These are phyloP conservation scores for Yamadazyma triangularis DNA, from an alignment of 1,139 yeast genomes.

Conservation along the genomic window DNA sequence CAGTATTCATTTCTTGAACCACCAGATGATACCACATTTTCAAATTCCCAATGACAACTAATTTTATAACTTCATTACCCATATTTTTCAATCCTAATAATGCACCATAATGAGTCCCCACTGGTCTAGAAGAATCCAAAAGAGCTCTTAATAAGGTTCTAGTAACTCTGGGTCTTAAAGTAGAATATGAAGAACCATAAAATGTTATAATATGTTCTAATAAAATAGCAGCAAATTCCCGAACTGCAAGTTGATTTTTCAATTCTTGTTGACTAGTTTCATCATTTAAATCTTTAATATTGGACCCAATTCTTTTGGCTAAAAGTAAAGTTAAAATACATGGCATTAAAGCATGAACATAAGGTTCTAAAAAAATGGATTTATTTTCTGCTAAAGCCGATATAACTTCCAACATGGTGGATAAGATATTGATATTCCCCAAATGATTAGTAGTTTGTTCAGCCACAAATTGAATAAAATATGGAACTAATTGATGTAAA, in stretches of 20 bases:
- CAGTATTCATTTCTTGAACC: constrained; percentile 32
- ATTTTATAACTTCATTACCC: constrained; percentile 85
- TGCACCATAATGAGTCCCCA: constrained; percentile 92
- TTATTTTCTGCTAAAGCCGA: constrained; percentile 81
- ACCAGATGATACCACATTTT: constrained; percentile 73
- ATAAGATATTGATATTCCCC: constrained; percentile 63
- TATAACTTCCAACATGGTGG: constrained; percentile 89
- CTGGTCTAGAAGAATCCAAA: constrained; percentile 69
- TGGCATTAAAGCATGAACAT: constrained; percentile 95
- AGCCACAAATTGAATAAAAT: constrained; percentile 91
- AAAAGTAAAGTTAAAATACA: constrained; percentile 83
- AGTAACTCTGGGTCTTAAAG: constrained; percentile 90
- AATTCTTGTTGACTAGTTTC: constrained; percentile 26
- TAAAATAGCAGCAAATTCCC: constrained; percentile 86
- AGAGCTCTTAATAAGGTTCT: constrained; percentile 89
- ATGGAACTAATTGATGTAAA: constrained; percentile 92
- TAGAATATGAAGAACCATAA: constrained; percentile 83
- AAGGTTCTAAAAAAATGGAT: constrained; percentile 89
- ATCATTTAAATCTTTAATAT: constrained; percentile 29
- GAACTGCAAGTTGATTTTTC: constrained; percentile 53
- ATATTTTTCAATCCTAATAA: constrained; percentile 77
- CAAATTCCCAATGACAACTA: constrained; percentile 79
- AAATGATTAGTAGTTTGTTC: constrained; percentile 91
- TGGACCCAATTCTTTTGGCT: constrained; percentile 83
- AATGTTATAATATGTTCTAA: constrained; percentile 70